Evolutionary conservation across 148 eudicot species (phyloP).

Genomic region (Nepenthes mirabilis): DNA sequence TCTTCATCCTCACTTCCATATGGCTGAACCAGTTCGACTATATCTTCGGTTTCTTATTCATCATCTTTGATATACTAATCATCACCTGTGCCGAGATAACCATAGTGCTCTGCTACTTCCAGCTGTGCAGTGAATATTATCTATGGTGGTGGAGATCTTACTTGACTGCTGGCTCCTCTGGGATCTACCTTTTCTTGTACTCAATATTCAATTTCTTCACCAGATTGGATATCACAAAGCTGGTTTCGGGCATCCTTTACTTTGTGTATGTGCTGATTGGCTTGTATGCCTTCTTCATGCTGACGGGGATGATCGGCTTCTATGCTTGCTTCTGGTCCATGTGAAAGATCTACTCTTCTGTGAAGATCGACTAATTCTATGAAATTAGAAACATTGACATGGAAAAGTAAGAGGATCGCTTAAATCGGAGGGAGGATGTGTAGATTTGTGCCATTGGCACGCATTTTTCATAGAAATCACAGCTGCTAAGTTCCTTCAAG

Average conservation of each 20-base stretch:
- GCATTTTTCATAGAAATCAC: too few species aligned
- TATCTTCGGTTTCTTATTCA: slow-evolving; percentile 43
- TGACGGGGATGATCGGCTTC: slow-evolving; percentile 31
- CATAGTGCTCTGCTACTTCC: slow-evolving; percentile 48
- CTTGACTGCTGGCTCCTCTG: slow-evolving; percentile 46
- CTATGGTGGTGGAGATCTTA: slow-evolving; percentile 48
- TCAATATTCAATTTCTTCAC: slow-evolving; percentile 45
- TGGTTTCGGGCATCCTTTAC: slow-evolving; percentile 35
- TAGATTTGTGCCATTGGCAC: background rate
- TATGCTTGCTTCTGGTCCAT: slow-evolving; percentile 38
- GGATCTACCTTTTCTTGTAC: slow-evolving; percentile 36
- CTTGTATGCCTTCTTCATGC: slow-evolving; percentile 31
- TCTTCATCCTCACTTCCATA: slow-evolving; percentile 43
- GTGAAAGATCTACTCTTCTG: slow-evolving; percentile 36
- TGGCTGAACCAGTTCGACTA: slow-evolving; percentile 52
- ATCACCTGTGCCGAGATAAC: slow-evolving; percentile 43
- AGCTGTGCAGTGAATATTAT: slow-evolving; percentile 46
- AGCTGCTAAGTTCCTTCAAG: too few species aligned
- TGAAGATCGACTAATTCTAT: slow-evolving; percentile 24
- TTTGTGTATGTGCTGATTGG: slow-evolving; percentile 34
- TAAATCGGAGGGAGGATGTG: background rate
- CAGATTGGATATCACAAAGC: slow-evolving; percentile 34
- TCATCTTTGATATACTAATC: slow-evolving; percentile 29
- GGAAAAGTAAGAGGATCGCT: too few species aligned
- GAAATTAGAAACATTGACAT: background rate